Base-by-base conservation (phyloP, 495 filamentous ascomycete genomes). In the Cryomyces antarcticus region DNA sequence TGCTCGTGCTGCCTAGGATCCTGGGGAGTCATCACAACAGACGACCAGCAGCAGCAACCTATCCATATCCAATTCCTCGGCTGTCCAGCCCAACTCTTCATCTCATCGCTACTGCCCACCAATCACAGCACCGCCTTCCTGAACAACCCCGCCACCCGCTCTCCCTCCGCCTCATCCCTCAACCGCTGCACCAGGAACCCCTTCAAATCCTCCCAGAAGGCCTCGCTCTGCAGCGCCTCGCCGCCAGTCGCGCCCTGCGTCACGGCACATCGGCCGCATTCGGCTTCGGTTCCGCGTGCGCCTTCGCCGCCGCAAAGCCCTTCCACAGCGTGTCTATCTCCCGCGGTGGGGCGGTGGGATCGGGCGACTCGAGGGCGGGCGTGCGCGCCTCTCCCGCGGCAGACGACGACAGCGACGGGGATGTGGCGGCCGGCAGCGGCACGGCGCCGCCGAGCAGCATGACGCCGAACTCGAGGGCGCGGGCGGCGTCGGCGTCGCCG, bases 191-290 rank as follows among this genome's bases (percentile, higher is more conserved):
- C 59, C 58, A 97, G 57, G 55, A 78, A 97, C 10, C 71, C 82
- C 55, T 72, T 75, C 49, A 97, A 56, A 67, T 96, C 89, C 31
- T 62, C 60, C 89, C 89, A 97, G 60, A 97, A 97, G 47, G 70
- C 74, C 30, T 80, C 75, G 27, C 72, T 78, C 46, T 66, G 52
- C 47, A 95, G 51, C 34, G 80, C 68, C 24, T 68, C 70, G 39
- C 50, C 58, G 17, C 73, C 75, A 49, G 69, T 72, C 28, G 64
- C 58, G 10, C 69, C 75, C 12, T 59, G 52, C 29, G 30, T 40
- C 27, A 35, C 40, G 30, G 13, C n/a, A 59, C 53, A 28, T 34
- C 42, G 13, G 36, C 40, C 30, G 24, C 24, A 11, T 30, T 36
- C n/a, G n/a, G 11, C 24, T 43, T 12, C 4, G 7, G 36, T n/a